Percentiles rank a stretch among this genome's conserved stretches.
Conservation (phyloP, 257 asterid species). For the Capsicum rhomboideum region DNA sequence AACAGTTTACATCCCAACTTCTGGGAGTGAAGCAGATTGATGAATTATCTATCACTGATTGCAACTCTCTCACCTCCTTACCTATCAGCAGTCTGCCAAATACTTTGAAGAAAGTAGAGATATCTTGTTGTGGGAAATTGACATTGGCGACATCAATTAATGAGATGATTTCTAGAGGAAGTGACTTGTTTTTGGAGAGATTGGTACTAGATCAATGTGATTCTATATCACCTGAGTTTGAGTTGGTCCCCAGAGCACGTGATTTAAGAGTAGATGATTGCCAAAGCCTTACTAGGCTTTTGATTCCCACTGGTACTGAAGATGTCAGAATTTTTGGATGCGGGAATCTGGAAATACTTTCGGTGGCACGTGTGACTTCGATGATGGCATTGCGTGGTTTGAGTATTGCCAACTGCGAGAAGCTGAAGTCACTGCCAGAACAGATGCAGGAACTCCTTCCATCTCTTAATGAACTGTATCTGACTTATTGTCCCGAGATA, state of each 20-base stretch:
- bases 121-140: no score
- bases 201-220: no score
- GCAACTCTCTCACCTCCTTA: no score
- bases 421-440: constrained; percentile 1
- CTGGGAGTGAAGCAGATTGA: no score
- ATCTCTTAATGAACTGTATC: not conserved
- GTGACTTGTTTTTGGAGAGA: no score
- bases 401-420: not conserved
- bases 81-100: no score
- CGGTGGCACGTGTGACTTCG: not conserved
- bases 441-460: not conserved
- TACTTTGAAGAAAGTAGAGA: no score
- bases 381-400: not conserved
- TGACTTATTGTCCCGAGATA: not conserved
- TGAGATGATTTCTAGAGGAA: no score
- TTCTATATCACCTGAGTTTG: not conserved
- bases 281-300: not conserved
- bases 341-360: not conserved
- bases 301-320: not conserved
- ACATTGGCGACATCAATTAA: no score
- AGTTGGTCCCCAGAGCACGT: no score
- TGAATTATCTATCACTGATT: no score
- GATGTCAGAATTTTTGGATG: not conserved
- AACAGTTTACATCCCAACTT: no score
- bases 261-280: not conserved